Percentiles rank a stretch among this genome's conserved stretches.
Evolutionary conservation across 768 basidiomycete genomes (phyloP).

Genomic region (Tylopilus felleus): DNA sequence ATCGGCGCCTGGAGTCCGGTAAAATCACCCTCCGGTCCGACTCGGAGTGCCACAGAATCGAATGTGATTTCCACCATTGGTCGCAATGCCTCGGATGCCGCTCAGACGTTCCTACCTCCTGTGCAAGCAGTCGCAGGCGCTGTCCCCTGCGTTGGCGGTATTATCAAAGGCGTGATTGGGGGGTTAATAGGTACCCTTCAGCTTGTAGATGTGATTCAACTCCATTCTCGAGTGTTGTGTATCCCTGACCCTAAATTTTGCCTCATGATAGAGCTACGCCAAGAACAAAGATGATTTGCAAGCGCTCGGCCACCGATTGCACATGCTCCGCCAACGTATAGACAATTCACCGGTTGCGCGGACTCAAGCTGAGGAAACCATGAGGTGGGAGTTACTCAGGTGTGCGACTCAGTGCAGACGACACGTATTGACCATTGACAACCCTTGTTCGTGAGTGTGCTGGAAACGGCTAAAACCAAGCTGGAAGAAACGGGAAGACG

Average conservation of each 20-base stretch:
- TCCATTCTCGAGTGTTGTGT: neutral
- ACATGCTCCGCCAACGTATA: neutral
- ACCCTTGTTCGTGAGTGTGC: neutral
- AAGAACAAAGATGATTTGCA: constrained; percentile 4
- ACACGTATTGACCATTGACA: neutral
- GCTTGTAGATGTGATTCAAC: constrained; percentile 2
- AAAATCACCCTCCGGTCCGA: neutral
- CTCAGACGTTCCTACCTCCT: neutral
- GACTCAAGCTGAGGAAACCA: neutral
- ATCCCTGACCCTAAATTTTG: neutral
- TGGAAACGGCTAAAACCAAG: neutral
- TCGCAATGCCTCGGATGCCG: neutral
- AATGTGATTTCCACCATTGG: neutral
- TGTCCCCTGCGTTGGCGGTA: neutral
- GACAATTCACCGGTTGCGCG: neutral
- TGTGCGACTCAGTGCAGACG: neutral
- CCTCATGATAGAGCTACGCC: neutral
- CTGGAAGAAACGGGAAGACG: neutral
- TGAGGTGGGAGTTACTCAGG: neutral
- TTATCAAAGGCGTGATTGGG: constrained; percentile 2
- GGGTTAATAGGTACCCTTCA: neutral
- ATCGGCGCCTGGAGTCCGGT: neutral
- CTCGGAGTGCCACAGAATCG: neutral
- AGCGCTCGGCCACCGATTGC: neutral
- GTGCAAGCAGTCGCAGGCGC: neutral